phyloP scores from a whole-genome alignment of 345 rosid species.

The Acer saccharum region DNA sequence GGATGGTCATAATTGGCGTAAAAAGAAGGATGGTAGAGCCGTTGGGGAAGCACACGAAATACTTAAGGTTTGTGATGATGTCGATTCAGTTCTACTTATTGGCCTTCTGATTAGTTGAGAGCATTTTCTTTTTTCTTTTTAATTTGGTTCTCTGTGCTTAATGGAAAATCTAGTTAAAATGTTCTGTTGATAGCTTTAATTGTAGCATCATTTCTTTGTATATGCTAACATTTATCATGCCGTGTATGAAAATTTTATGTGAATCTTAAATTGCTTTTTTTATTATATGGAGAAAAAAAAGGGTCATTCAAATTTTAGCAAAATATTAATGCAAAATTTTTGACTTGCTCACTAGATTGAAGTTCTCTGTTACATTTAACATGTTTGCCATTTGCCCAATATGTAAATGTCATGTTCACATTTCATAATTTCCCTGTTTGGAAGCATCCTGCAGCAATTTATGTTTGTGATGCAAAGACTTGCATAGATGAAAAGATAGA shows the following conservation, averaged over 20 bases:
- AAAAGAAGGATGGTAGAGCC: conserved; percentile 82
- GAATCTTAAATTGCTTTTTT: neutral
- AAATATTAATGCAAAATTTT: neutral
- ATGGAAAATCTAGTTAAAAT: neutral
- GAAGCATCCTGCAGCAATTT: neutral
- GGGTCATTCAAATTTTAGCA: neutral
- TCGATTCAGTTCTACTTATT: neutral
- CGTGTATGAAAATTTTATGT: neutral
- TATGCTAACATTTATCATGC: neutral
- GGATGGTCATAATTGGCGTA: conserved; percentile 93
- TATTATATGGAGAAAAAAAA: neutral
- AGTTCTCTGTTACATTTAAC: neutral
- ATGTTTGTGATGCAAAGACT: neutral
- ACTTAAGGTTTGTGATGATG: conserved; percentile 59
- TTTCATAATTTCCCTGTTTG: neutral
- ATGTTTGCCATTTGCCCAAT: neutral
- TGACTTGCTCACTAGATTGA: neutral
- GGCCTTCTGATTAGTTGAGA: neutral
- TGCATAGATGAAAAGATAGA: conserved; percentile 1
- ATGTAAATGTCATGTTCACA: neutral
- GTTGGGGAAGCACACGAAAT: conserved; percentile 95
- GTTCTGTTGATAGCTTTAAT: neutral
- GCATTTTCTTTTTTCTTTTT: neutral
- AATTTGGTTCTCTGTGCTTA: neutral
- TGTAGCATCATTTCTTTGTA: neutral